Conservation (phyloP, 306 rosid species). For the Abrus pulchellus region DNA sequence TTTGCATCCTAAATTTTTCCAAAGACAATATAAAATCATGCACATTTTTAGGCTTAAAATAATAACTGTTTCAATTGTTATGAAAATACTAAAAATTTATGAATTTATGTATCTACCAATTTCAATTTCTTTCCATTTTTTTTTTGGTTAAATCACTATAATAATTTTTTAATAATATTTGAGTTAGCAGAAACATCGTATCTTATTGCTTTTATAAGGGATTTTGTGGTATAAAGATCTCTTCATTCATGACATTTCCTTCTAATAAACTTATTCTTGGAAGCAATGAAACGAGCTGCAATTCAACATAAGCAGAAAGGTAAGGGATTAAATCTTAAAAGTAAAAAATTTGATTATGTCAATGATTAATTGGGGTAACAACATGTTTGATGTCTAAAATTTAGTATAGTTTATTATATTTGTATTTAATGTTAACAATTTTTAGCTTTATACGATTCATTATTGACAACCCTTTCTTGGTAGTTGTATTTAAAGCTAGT, state of each 20-base stretch:
- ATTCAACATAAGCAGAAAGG: conserved; percentile 66
- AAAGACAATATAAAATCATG: background rate
- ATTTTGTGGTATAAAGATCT: conserved; percentile 32
- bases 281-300: conserved; percentile 69
- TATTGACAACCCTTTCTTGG: background rate
- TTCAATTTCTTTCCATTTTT: background rate
- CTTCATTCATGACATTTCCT: conserved; percentile 76
- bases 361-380: conserved; percentile 73
- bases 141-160: background rate
- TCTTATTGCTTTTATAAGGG: background rate
- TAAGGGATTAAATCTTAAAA: too few relatives aligned
- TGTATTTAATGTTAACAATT: background rate
- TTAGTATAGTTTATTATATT: background rate
- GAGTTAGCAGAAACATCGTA: background rate
- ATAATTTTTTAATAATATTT: background rate
- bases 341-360: conserved; percentile 51
- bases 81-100: background rate
- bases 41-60: background rate
- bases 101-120: conserved; percentile 1
- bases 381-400: background rate
- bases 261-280: conserved; percentile 73
- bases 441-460: background rate
- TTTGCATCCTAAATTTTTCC: conserved; percentile 2
- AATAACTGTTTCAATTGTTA: background rate
- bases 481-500: background rate